Percentiles rank a stretch among this genome's conserved stretches.
Evolutionary conservation across 805 yeast genomes (phyloP).

Genomic region (Schwanniomyces pseudopolymorphus): DNA sequence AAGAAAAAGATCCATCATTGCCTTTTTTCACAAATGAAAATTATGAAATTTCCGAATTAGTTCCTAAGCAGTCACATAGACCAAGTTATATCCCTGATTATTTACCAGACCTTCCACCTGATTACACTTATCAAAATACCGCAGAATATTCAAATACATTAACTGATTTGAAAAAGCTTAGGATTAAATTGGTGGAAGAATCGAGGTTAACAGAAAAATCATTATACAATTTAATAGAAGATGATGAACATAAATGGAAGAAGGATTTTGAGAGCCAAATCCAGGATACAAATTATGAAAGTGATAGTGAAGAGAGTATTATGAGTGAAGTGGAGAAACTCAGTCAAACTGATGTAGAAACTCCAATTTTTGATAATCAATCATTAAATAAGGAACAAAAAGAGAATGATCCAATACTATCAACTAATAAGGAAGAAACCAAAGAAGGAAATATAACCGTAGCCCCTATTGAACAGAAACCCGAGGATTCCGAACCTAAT

Average conservation of each 20-base stretch:
- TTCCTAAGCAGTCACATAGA: conserved; percentile 46
- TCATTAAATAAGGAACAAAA: background rate
- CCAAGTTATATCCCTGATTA: conserved; percentile 62
- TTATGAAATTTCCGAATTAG: conserved; percentile 51
- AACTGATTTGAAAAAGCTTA: conserved; percentile 67
- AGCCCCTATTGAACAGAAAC: background rate
- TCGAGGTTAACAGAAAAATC: conserved; percentile 81
- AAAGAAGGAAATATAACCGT: background rate
- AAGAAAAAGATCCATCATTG: conserved; percentile 42
- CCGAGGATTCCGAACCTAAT: background rate
- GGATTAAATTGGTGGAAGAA: conserved; percentile 75
- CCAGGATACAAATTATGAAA: conserved; percentile 9
- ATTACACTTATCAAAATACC: conserved; percentile 82
- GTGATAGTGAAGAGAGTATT: conserved; percentile 18
- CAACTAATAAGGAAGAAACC: background rate
- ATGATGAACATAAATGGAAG: conserved; percentile 32
- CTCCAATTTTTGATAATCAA: conserved; percentile 5
- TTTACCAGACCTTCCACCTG: conserved; percentile 91
- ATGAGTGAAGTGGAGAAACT: conserved; percentile 16
- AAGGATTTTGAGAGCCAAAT: conserved; percentile 26
- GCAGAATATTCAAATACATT: conserved; percentile 62
- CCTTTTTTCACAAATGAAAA: conserved; percentile 54
- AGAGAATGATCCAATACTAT: background rate
- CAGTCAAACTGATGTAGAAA: conserved; percentile 5
- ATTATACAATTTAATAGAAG: conserved; percentile 55